Conservation (phyloP, 2,329 filamentous ascomycete species). For the Aspergillus tamarii region DNA sequence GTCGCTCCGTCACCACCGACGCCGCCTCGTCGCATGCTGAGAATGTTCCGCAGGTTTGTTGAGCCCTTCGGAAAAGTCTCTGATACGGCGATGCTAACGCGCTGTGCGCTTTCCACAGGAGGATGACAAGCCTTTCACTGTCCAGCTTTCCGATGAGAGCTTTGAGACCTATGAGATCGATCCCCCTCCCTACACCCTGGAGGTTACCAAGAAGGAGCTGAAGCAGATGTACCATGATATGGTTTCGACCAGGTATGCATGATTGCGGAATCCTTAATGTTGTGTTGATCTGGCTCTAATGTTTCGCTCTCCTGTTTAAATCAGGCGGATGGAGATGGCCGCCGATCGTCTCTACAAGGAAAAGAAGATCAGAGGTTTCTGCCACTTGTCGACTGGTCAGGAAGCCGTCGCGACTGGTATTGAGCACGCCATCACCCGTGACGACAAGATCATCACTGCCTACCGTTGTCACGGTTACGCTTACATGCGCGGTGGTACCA, state of each 20-base stretch:
- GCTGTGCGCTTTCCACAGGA: slow-evolving; percentile 58
- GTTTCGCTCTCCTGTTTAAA: slow-evolving; percentile 5
- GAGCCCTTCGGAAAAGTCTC: slow-evolving; percentile 37
- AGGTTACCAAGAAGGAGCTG: slow-evolving; percentile 95
- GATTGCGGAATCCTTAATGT: background rate
- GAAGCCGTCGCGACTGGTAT: slow-evolving; percentile 97
- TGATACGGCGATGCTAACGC: slow-evolving; percentile 24
- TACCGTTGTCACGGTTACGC: slow-evolving; percentile 99
- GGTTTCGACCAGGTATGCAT: slow-evolving; percentile 82
- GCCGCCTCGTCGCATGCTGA: slow-evolving; percentile 89
- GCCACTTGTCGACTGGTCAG: slow-evolving; percentile 95
- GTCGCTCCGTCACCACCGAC: slow-evolving; percentile 88
- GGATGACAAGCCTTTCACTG: slow-evolving; percentile 89
- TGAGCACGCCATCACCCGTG: slow-evolving; percentile 88
- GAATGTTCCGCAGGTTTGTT: slow-evolving; percentile 69
- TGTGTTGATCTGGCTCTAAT: slow-evolving; percentile 1
- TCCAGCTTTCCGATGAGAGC: slow-evolving; percentile 94
- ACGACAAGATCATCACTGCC: slow-evolving; percentile 94
- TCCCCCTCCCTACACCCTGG: slow-evolving; percentile 87
- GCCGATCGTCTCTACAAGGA: slow-evolving; percentile 99
- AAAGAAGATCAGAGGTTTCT: slow-evolving; percentile 99
- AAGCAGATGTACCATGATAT: slow-evolving; percentile 99
- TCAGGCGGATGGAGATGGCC: slow-evolving; percentile 98
- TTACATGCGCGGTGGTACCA: slow-evolving; percentile 88
- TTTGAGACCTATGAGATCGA: slow-evolving; percentile 99